Percentiles rank a stretch among this genome's conserved stretches.
Conservation (phyloP, 2,329 filamentous ascomycete genomes). For the Trichoderma brevicompactum region DNA sequence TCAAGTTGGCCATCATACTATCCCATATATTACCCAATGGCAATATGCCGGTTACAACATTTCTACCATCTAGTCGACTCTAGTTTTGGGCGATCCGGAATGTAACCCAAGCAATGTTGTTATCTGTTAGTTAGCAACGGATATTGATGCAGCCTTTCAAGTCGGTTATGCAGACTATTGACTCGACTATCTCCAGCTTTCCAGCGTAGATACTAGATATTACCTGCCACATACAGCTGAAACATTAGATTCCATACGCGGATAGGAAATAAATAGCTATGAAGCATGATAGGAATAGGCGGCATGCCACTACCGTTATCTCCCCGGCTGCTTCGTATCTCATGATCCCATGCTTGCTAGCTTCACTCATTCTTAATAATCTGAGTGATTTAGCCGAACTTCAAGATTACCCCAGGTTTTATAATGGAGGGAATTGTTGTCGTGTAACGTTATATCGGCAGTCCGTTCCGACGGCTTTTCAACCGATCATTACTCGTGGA, state of each 20-base stretch:
- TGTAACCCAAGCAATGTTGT: slow-evolving; percentile 4
- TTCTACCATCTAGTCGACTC: not conserved
- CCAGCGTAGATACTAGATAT: not conserved
- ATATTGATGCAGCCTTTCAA: no score
- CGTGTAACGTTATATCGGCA: slow-evolving; percentile 24
- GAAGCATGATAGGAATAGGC: not conserved
- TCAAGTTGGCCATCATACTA: not conserved
- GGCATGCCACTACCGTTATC: slow-evolving; percentile 1
- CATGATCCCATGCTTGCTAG: not conserved
- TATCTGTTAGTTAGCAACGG: not conserved
- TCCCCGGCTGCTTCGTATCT: not conserved
- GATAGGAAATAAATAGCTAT: not conserved
- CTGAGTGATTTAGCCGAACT: slow-evolving; percentile 11
- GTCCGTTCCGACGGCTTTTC: slow-evolving; percentile 10
- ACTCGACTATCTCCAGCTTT: no score
- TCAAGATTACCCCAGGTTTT: not conserved
- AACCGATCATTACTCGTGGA: not conserved
- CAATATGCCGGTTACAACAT: not conserved
- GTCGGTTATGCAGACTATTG: no score
- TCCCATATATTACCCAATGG: not conserved
- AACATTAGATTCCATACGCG: not conserved
- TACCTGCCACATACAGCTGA: not conserved
- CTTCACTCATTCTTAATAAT: not conserved
- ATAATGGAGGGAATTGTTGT: not conserved
- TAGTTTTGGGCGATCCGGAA: not conserved